phyloP scores from a whole-genome alignment of 2,329 filamentous ascomycete genomes.

The Ophiostoma sp. region DNA sequence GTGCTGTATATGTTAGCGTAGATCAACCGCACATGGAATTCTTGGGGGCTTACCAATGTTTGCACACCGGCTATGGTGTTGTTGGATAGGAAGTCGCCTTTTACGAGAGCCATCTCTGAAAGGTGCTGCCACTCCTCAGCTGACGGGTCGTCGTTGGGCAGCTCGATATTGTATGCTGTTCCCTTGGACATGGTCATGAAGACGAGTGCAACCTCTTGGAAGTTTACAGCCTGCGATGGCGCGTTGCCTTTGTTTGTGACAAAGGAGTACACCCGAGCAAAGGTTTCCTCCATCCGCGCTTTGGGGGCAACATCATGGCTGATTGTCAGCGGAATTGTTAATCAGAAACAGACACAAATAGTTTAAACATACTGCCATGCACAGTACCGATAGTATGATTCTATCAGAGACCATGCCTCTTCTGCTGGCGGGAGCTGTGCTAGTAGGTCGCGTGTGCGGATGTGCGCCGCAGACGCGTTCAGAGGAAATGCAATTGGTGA shows the following conservation, averaged over 20 bases:
- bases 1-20: not conserved
- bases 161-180: slow-evolving; percentile 20
- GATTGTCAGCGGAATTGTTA: not conserved
- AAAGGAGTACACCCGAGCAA: not conserved
- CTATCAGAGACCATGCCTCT: slow-evolving; percentile 18
- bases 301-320: not conserved
- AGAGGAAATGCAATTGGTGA: not conserved
- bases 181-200: slow-evolving; percentile 22
- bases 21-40: not conserved
- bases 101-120: not conserved
- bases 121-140: slow-evolving; percentile 15
- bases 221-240: not conserved
- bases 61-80: slow-evolving; percentile 4
- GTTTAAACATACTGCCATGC: slow-evolving; percentile 18
- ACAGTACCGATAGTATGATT: slow-evolving; percentile 22
- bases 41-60: not conserved
- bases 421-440: slow-evolving; percentile 16
- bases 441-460: slow-evolving; percentile 4
- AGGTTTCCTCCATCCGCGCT: not conserved
- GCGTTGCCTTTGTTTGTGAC: not conserved
- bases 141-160: slow-evolving; percentile 17
- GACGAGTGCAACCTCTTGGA: slow-evolving; percentile 12
- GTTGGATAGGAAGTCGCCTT: not conserved
- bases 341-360: not conserved
- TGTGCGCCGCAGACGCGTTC: not conserved